Percentiles rank a stretch among this genome's conserved stretches.
phyloP scores from a whole-genome alignment of 2,329 filamentous ascomycete genomes.

The Talaromyces atroroseus region DNA sequence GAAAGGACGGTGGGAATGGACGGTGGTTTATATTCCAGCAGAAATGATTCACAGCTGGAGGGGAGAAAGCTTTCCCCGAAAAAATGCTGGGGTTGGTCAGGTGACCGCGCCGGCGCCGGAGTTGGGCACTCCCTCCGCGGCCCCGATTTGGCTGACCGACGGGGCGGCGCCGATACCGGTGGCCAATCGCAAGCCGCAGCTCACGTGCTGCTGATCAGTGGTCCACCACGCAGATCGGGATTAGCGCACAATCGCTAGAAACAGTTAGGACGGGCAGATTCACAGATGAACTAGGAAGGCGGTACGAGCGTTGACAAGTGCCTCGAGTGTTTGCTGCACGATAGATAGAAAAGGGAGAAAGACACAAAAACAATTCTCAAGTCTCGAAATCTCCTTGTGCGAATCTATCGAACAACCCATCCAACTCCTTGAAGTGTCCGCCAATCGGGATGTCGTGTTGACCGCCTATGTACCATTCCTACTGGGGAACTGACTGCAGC shows the following conservation, averaged over 20 bases:
- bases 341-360: too few species aligned
- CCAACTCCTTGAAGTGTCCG: too few species aligned
- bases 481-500: too few species aligned
- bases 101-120: slow-evolving; percentile 18
- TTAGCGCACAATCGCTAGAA: background rate
- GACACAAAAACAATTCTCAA: too few species aligned
- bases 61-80: too few species aligned
- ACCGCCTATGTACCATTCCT: too few species aligned
- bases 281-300: too few species aligned
- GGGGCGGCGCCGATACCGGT: slow-evolving; percentile 19
- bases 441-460: too few species aligned
- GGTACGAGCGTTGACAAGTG: too few species aligned
- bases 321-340: too few species aligned
- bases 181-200: background rate
- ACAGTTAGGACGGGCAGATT: background rate
- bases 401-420: too few species aligned
- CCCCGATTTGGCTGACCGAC: background rate
- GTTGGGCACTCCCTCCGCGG: slow-evolving; percentile 24
- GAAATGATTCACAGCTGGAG: slow-evolving; percentile 19
- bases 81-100: slow-evolving; percentile 14
- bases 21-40: slow-evolving; percentile 10
- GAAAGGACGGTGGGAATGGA: slow-evolving; percentile 16
- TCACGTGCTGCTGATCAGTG: background rate
- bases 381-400: too few species aligned
- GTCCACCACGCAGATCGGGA: background rate